Evolutionary conservation across 768 basidiomycete species (phyloP), one percentile per base, ranked within the genome.

Genomic region (Agrocybe chaxingu): DNA sequence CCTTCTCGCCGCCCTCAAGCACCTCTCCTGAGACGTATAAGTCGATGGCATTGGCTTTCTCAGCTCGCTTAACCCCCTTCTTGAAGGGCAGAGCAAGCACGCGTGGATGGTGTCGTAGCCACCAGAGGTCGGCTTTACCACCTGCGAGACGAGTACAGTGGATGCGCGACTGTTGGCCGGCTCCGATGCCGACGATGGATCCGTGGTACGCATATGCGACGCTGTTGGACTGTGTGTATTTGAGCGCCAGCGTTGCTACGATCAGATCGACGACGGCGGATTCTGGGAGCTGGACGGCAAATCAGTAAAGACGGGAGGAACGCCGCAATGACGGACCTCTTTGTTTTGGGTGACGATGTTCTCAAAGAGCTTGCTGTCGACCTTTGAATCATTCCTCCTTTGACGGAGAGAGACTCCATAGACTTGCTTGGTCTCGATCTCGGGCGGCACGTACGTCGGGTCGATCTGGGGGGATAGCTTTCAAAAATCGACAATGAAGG

Each of bases 181-280:
- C 97, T 32, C 97, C 97, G 42, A 98, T 87, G 42, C 96, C 97
- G 59, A 99, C 80, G 66, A 96, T 88, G 10, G 94, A 84, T 9
- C 97, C 97, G 61, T 84, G 87, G 61, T 84, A 86, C 1, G 95
- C 92, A 64, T 97, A 99, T 30, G 96, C 88, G 46, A 99, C 97
- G 55, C 92, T 95, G 79, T 99, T 98, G 44, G 97, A 99, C 67
- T 98, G 97, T 1, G 97, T 99, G 78, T 98, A 99, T 68, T 98
- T 99, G 61, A 98, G 79, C 1, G 96, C 89, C 18, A 98, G 84
- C 8, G 97, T 98, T 30, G 97, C 96, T 50, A 98, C 92, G 57
- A 95, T 91, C 52, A 99, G 75, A 66, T 98, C 97, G n/a, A 80
- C 91, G 47, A 90, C 60, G 2, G 93, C 96, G 35, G 78, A 69